A percentile compares a stretch with the other conserved stretches of the same genome.
Conservation (phyloP, 1,139 yeast species). For the Sugiyamaella paludigena region DNA sequence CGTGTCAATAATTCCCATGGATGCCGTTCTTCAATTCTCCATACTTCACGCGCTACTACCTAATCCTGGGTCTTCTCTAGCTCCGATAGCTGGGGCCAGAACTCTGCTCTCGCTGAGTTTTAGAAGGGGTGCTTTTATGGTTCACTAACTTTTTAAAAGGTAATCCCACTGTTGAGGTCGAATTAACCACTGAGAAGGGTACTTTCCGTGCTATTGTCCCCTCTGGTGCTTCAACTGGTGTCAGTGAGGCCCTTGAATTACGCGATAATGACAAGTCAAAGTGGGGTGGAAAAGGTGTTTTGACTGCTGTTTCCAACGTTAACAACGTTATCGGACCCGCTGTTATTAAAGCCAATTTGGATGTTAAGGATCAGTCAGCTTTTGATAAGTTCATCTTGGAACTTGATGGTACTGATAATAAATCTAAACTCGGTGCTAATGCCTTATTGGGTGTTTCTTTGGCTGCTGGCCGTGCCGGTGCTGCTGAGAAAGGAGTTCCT, state of each 20-base stretch:
- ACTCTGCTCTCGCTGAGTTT: too few species aligned
- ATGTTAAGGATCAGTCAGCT: slow-evolving; percentile 73
- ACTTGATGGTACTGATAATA: slow-evolving; percentile 92
- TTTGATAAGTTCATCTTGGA: slow-evolving; percentile 73
- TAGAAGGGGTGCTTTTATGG: too few species aligned
- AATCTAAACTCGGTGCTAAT: slow-evolving; percentile 92
- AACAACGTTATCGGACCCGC: slow-evolving; percentile 90
- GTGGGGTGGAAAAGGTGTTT: slow-evolving; percentile 96
- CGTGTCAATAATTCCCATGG: too few species aligned
- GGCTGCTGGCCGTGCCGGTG: slow-evolving; percentile 93
- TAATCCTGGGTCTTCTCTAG: too few species aligned
- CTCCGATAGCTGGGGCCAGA: too few species aligned
- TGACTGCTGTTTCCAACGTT: slow-evolving; percentile 88
- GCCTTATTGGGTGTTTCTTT: slow-evolving; percentile 94
- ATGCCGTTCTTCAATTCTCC: too few species aligned
- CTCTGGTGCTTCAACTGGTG: slow-evolving; percentile 95
- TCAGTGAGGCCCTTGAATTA: slow-evolving; percentile 91
- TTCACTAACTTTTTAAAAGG: slow-evolving; percentile 23
- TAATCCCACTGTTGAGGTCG: slow-evolving; percentile 97
- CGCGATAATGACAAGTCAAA: slow-evolving; percentile 92
- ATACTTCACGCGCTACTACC: too few species aligned
- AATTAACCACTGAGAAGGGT: slow-evolving; percentile 81
- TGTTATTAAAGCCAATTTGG: slow-evolving; percentile 65
- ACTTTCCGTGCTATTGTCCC: slow-evolving; percentile 91
- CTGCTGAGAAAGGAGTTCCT: slow-evolving; percentile 85